Base-by-base conservation (phyloP, 2,329 filamentous ascomycete species). In the Diaporthe amygdali region DNA sequence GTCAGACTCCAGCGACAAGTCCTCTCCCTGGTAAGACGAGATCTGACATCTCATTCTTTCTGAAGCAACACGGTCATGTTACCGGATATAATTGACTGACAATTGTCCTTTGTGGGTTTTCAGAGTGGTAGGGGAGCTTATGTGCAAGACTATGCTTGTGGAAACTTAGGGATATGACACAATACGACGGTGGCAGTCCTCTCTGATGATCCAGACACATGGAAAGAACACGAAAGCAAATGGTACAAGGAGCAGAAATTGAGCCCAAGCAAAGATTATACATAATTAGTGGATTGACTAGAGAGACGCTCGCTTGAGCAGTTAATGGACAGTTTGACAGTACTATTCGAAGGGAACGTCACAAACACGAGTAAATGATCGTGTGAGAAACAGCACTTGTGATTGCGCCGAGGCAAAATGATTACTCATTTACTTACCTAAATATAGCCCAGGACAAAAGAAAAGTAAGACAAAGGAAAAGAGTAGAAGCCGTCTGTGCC, bases 21-120 rank as follows among this genome's bases (percentile, higher is more conserved):
- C 14, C 9, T 47, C 51, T 20, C 6, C 12, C 5, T 63, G 41
- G 59, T 63, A 32, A 25, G 59, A n/a, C 3, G 4, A 22, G 1
- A 4, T 14, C 2, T 2, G 14, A 15, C 1, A 30, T 12, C 0
- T 25, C 2, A 22, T 20, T 0, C n/a, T 46, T 15, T 15, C 20
- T 17, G 6, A 3, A 2, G 5, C 22, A 4, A 0, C 3, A 6
- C 0, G n/a, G 8, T 3, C 2, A 9, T 14, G 9, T 2, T 46
- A 3, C 12, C 6, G 10, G 20, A 10, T 27, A 46, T 0, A 30
- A 15, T 22, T 25, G 0, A 44, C 59, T 64, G n/a, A 49, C 27
- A 5, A 37, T 20, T 3, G n/a, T n/a, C n/a, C n/a, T n/a, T n/a
- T n/a, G n/a, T n/a, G 4, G 1, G 32, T n/a, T 27, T 15, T 7